Evolutionary conservation across 1,284 basidiomycete genomes (phyloP).

Genomic region (Melanopsichium pennsylvanicum): DNA sequence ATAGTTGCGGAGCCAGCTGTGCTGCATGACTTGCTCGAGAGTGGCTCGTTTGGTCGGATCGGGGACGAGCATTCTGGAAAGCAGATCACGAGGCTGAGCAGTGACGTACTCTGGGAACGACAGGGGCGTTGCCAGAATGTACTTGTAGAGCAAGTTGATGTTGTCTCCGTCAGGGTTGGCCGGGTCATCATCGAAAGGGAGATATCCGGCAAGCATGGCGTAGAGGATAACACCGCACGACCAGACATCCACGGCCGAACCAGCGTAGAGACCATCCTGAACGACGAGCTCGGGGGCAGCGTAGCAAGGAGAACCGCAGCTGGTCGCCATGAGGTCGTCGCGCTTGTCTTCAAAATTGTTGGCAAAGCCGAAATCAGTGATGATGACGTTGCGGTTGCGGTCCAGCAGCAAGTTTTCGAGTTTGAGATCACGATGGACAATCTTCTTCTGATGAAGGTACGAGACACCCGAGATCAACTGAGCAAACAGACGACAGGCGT

Average conservation of each 20-base stretch:
- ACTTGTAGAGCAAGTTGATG: slow-evolving; percentile 99
- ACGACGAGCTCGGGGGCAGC: slow-evolving; percentile 99
- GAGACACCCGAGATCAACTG: slow-evolving; percentile 98
- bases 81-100: slow-evolving; percentile 61
- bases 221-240: slow-evolving; percentile 98
- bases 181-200: slow-evolving; percentile 99
- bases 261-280: slow-evolving; percentile 94
- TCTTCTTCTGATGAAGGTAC: slow-evolving; percentile 99
- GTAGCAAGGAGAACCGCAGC: slow-evolving; percentile 96
- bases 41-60: slow-evolving; percentile 59
- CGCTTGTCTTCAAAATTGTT: slow-evolving; percentile 83
- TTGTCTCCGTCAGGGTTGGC: slow-evolving; percentile 99
- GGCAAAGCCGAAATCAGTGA: slow-evolving; percentile 99
- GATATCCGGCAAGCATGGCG: slow-evolving; percentile 98
- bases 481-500: slow-evolving; percentile 94
- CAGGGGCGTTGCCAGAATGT: slow-evolving; percentile 76
- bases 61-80: slow-evolving; percentile 63
- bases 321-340: slow-evolving; percentile 98
- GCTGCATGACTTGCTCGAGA: slow-evolving; percentile 62
- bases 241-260: slow-evolving; percentile 99
- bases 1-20: slow-evolving; percentile 64
- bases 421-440: slow-evolving; percentile 98
- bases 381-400: slow-evolving; percentile 96
- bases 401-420: slow-evolving; percentile 97
- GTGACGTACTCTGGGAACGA: slow-evolving; percentile 65